A percentile compares a stretch with the other conserved stretches of the same genome.
phyloP scores from a whole-genome alignment of 495 filamentous ascomycete genomes.

The Trichoderma orchidacearum region DNA sequence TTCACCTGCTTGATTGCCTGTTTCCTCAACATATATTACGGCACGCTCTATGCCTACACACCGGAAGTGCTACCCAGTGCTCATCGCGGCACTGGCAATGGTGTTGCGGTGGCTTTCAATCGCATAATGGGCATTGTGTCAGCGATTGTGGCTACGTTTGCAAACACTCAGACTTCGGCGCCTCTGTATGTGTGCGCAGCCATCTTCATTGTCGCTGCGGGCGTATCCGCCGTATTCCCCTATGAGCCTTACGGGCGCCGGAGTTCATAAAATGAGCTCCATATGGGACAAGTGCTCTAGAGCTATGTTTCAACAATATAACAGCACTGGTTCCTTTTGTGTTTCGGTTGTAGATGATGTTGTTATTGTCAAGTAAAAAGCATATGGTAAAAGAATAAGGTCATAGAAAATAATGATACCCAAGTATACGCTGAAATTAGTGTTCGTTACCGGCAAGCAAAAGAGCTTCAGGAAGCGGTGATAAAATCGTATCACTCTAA shows the following conservation, averaged over 20 bases:
- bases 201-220: conserved; percentile 51
- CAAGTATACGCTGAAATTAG: no score
- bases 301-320: not conserved
- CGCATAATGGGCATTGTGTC: conserved; percentile 61
- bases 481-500: no score
- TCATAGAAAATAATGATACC: no score
- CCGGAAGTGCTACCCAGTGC: conserved; percentile 50
- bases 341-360: not conserved
- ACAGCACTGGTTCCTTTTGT: not conserved
- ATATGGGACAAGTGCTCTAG: not conserved
- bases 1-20: conserved; percentile 56
- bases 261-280: conserved; percentile 37
- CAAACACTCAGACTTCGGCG: conserved; percentile 42
- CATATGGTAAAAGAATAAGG: not conserved
- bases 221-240: conserved; percentile 44
- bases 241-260: conserved; percentile 59
- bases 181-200: conserved; percentile 60
- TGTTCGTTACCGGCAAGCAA: no score
- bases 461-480: not conserved
- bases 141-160: conserved; percentile 47
- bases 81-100: conserved; percentile 58
- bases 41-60: conserved; percentile 53
- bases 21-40: conserved; percentile 59
- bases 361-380: not conserved
- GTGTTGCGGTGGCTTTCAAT: conserved; percentile 53